Base-by-base conservation (phyloP, 495 filamentous ascomycete species). In the Astrothelium macrocarpum region DNA sequence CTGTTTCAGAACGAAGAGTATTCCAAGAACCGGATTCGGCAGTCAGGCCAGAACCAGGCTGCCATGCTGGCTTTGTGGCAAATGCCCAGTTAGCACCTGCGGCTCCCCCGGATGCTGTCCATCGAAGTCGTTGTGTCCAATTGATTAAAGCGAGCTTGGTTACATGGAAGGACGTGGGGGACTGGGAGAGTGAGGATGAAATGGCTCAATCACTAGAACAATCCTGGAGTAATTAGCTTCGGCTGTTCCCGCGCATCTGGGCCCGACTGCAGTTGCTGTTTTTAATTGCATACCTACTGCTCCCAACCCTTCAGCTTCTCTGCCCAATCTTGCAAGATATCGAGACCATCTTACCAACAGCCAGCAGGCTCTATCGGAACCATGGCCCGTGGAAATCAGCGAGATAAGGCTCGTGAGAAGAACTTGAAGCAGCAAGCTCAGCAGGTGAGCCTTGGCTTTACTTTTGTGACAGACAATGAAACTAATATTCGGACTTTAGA, bases 361-460 rank as follows among this genome's bases (percentile, higher is more conserved):
- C 29, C 49, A 29, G 9, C 20, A 3, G 25, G 26, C 25, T 56
- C 16, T 25, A 56, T 9, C n/a, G 9, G 25, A 23, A 82, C 73
- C 36, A 96, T 96, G 91, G 85, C 91, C 64, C 89, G 91, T 73
- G 91, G 91, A 67, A 97, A 97, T 73, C 91, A 97, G 81, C 85
- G 91, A 71, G 91, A 96, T 62, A 89, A 88, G 75, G 89, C 87
- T 71, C 88, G 91, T 64, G 87, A 89, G 76, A 91, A 90, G 77
- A 86, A 81, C 70, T 82, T 84, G 73, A 90, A 92, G 80, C 84
- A 84, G 72, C 71, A 78, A 59, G 77, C 81, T 32, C 66, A 71
- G 26, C 64, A 77, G 75, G 87, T 88, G 77, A 70, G 81, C 71
- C 60, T 62, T 43, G 32, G 45, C 61, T 29, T 43, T 34, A 23